Conservation (phyloP, 78 protist species). For the Protostelium mycophagum region DNA sequence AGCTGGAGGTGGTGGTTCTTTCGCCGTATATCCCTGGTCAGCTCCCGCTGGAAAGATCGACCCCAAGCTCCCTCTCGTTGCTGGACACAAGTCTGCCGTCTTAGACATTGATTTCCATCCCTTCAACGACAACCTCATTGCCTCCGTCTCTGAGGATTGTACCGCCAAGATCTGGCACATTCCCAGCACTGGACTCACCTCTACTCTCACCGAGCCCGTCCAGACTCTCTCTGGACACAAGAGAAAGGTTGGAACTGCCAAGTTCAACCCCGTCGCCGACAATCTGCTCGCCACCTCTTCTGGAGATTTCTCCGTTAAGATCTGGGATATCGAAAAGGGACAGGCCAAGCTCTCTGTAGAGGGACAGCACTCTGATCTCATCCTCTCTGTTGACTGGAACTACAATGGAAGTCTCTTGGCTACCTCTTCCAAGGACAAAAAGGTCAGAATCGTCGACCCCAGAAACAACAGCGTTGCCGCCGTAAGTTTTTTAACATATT, state of each 20-base stretch:
- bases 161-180: conserved; percentile 85
- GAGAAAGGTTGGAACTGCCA: conserved; percentile 76
- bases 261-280: conserved; percentile 89
- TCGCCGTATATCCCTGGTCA: conserved; percentile 64
- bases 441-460: conserved; percentile 87
- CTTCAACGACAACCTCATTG: conserved; percentile 88
- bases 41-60: conserved; percentile 24
- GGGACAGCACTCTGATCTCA: conserved; percentile 66
- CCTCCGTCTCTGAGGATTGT: conserved; percentile 94
- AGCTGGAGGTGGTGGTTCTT: conserved; percentile 91
- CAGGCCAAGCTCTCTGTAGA: conserved; percentile 8
- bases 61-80: conserved; percentile 53
- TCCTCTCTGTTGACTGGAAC: conserved; percentile 82
- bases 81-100: conserved; percentile 88
- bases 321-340: conserved; percentile 93
- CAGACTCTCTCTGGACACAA: conserved; percentile 85
- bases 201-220: conserved; percentile 38
- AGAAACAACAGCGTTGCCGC: conserved; percentile 36
- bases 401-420: conserved; percentile 76
- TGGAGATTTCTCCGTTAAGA: conserved; percentile 74
- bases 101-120: conserved; percentile 92
- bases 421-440: conserved; percentile 91
- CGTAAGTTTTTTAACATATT: not conserved
- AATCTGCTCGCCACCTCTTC: conserved; percentile 84
- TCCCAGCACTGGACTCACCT: conserved; percentile 85